Conservation (phyloP, 371 early-diverging fungal species). For the Cladochytrium tenue region DNA sequence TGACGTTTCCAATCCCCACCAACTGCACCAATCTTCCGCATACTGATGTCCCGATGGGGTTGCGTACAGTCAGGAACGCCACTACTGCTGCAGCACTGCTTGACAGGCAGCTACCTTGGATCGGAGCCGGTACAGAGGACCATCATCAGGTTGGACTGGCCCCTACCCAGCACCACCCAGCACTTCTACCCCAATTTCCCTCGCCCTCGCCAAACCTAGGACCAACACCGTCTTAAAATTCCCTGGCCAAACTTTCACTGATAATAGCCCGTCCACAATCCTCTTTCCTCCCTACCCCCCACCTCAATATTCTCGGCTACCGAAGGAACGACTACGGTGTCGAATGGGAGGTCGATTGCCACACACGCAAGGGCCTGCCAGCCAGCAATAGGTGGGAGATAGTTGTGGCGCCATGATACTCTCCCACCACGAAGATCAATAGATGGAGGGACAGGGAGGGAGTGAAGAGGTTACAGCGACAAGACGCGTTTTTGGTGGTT, state of each 20-base stretch:
- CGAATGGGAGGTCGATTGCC: slow-evolving; percentile 36
- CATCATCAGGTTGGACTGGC: slow-evolving; percentile 18
- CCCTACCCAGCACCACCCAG: neutral
- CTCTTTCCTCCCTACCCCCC: neutral
- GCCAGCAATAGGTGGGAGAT: neutral
- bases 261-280: no score
- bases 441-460: no score
- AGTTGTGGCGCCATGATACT: no score
- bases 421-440: no score
- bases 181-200: neutral
- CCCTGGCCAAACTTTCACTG: no score
- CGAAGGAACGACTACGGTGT: slow-evolving; percentile 36
- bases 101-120: slow-evolving; percentile 29
- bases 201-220: no score
- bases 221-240: no score
- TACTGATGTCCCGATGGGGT: no score
- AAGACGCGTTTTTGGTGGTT: no score
- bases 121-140: slow-evolving; percentile 20
- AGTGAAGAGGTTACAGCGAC: no score
- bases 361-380: neutral
- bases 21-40: no score
- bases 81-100: slow-evolving; percentile 28
- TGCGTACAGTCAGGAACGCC: slow-evolving; percentile 26
- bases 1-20: no score
- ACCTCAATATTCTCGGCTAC: neutral